Evolutionary conservation across 768 basidiomycete genomes (phyloP).

Genomic region (Guyanaporus albipodus): DNA sequence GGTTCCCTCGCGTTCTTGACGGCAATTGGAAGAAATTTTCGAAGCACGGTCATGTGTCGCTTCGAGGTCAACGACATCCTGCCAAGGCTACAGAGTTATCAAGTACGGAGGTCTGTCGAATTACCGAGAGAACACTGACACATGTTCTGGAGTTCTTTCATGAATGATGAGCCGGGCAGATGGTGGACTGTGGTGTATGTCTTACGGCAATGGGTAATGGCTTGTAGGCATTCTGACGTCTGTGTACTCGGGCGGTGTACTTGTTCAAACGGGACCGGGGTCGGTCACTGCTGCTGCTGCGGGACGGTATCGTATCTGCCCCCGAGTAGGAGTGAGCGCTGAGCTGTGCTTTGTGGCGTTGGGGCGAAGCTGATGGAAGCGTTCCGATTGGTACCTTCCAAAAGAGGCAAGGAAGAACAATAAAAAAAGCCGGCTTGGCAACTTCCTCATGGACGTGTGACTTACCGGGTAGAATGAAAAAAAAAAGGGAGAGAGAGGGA

Average conservation of each 20-base stretch:
- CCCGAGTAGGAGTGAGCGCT: too few species aligned
- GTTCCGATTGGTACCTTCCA: conserved; percentile 2
- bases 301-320: background rate
- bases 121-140: conserved; percentile 14
- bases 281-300: too few species aligned
- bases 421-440: conserved; percentile 15
- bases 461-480: conserved; percentile 6
- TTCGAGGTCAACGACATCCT: background rate
- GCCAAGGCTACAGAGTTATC: background rate
- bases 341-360: conserved; percentile 26
- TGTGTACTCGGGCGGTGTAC: too few species aligned
- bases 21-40: conserved; percentile 1
- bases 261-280: too few species aligned
- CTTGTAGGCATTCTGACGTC: background rate
- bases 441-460: conserved; percentile 10
- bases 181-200: too few species aligned
- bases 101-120: background rate
- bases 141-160: conserved; percentile 13
- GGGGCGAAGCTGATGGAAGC: background rate
- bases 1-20: conserved; percentile 1
- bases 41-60: conserved; percentile 3
- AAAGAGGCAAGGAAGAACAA: conserved; percentile 8
- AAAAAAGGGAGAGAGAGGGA: too few species aligned
- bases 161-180: conserved; percentile 3
- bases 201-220: conserved; percentile 21